Conservation (phyloP, 2,329 filamentous ascomycete species). For the Harringtonia lauricola region DNA sequence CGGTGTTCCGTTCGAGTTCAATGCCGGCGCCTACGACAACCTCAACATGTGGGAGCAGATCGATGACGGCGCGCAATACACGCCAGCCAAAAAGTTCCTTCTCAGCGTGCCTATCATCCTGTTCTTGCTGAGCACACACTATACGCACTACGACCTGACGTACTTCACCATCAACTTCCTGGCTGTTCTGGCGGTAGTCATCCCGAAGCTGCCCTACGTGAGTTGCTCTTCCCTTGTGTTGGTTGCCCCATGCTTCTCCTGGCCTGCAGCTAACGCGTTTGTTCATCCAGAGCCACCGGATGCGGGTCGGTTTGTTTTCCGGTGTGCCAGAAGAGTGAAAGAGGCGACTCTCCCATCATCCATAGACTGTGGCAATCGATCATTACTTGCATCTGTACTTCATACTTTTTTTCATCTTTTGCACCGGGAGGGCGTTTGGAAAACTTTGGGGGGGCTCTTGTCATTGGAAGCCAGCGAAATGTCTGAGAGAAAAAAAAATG, state of each 20-base stretch:
- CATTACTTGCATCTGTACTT: background rate
- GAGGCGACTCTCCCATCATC: background rate
- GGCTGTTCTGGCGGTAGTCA: slow-evolving; percentile 82
- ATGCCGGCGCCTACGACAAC: slow-evolving; percentile 96
- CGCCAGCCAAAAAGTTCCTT: slow-evolving; percentile 95
- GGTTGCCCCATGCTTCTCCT: background rate
- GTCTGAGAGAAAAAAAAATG: background rate
- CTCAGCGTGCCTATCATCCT: slow-evolving; percentile 88
- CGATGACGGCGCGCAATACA: slow-evolving; percentile 97
- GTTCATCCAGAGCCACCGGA: slow-evolving; percentile 71
- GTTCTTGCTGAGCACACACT: slow-evolving; percentile 95
- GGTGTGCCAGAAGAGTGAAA: slow-evolving; percentile 49
- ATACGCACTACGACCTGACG: slow-evolving; percentile 93
- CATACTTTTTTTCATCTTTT: background rate
- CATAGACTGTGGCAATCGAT: slow-evolving; percentile 1
- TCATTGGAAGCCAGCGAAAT: slow-evolving; percentile 1
- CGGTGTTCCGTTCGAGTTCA: slow-evolving; percentile 97
- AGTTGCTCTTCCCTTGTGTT: slow-evolving; percentile 21
- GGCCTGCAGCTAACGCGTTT: no score
- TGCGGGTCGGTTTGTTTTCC: slow-evolving; percentile 66
- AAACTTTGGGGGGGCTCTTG: slow-evolving; percentile 2
- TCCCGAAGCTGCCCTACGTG: slow-evolving; percentile 93
- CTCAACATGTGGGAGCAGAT: slow-evolving; percentile 99
- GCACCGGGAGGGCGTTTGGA: slow-evolving; percentile 11
- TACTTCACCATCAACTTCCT: slow-evolving; percentile 98